phyloP scores from a whole-genome alignment of 2,329 filamentous ascomycete genomes.

The Xylariaceae sp. region DNA sequence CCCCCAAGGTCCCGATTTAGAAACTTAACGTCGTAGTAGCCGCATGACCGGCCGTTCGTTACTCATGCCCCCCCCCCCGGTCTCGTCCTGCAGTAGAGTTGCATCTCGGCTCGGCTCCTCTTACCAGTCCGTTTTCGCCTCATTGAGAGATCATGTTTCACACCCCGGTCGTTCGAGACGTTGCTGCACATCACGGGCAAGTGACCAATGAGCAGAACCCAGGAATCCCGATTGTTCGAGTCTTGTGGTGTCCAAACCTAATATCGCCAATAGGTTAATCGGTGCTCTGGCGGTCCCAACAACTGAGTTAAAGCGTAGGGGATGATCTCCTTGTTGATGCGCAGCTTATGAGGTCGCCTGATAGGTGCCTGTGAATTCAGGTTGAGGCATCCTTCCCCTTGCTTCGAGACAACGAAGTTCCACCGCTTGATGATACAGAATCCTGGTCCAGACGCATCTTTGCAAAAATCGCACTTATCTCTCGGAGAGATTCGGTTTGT shows the following conservation, averaged over 20 bases:
- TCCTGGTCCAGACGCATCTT: slow-evolving; percentile 56
- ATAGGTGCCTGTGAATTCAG: background rate
- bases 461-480: slow-evolving; percentile 75
- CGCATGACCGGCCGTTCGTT: slow-evolving; percentile 24
- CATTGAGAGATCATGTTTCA: slow-evolving; percentile 32
- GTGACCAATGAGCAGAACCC: background rate
- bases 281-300: background rate
- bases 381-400: slow-evolving; percentile 8
- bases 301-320: background rate
- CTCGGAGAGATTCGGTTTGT: slow-evolving; percentile 67
- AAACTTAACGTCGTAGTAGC: slow-evolving; percentile 23
- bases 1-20: slow-evolving; percentile 8
- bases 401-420: slow-evolving; percentile 13
- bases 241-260: no score
- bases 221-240: background rate
- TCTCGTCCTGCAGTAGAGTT: slow-evolving; percentile 29
- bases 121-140: slow-evolving; percentile 30
- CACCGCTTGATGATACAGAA: slow-evolving; percentile 19
- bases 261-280: background rate
- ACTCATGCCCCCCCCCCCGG: slow-evolving; percentile 18
- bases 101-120: slow-evolving; percentile 32
- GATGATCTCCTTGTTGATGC: background rate
- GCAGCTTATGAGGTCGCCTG: background rate
- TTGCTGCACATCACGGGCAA: slow-evolving; percentile 16
- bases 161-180: slow-evolving; percentile 27